Conservation (phyloP, 225 moss, liverwort and hornwort species). For the Pseudisothecium myosuroides region DNA sequence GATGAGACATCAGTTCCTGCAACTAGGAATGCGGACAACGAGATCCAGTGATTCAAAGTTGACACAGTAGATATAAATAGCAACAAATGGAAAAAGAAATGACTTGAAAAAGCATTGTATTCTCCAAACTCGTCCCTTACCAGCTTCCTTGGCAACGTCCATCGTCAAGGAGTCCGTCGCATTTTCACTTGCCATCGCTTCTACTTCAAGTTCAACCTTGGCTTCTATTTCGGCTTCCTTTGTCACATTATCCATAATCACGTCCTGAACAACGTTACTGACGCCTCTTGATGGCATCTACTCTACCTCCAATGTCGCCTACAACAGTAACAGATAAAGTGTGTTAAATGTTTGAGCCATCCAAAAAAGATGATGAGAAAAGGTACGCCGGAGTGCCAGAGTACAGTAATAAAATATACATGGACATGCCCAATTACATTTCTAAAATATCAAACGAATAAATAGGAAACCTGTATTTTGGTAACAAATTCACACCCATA, state of each 20-base stretch:
- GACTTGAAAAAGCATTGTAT: not conserved
- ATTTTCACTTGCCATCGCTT: not conserved
- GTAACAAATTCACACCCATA: not conserved
- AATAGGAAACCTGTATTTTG: not conserved
- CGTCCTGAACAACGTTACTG: not conserved
- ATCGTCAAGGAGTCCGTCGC: not conserved
- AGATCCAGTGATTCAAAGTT: not conserved
- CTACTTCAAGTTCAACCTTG: not conserved
- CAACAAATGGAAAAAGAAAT: not conserved
- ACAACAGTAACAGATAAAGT: not conserved
- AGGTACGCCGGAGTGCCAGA: not conserved
- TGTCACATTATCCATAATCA: not conserved
- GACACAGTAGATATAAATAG: not conserved
- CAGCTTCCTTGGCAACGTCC: not conserved
- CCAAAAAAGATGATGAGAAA: not conserved
- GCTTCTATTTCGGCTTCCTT: constrained; percentile 2
- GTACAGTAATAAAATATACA: not conserved
- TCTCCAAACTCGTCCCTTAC: not conserved
- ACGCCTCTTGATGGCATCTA: not conserved
- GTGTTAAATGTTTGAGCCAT: not conserved
- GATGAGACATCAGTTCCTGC: constrained; percentile 9
- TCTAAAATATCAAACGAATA: not conserved
- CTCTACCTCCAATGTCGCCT: constrained; percentile 6
- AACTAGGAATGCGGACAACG: not conserved
- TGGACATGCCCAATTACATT: not conserved